Conservation (phyloP, 2,329 filamentous ascomycete species). For the Fusarium sp. region DNA sequence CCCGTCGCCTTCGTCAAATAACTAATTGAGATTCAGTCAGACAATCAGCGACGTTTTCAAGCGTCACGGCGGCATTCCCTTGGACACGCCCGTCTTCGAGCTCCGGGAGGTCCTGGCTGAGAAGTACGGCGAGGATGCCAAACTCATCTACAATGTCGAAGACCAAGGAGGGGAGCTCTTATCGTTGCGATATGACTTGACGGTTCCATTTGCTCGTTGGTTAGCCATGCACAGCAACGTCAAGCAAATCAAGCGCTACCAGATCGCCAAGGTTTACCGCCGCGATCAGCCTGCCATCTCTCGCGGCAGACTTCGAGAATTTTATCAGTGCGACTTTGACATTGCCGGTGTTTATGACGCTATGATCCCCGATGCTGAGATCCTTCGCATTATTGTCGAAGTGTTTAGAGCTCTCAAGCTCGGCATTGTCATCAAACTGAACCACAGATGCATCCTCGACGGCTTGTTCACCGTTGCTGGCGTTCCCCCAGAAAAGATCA, state of each 20-base stretch:
- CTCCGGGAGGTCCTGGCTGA: not conserved
- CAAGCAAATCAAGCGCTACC: not conserved
- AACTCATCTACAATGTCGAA: not conserved
- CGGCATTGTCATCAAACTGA: not conserved
- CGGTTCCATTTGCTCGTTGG: not conserved
- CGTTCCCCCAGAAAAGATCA: not conserved
- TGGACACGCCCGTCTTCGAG: not conserved
- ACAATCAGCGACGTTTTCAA: not conserved
- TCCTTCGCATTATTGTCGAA: not conserved
- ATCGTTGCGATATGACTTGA: not conserved
- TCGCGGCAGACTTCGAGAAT: not conserved
- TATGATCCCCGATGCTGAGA: not conserved
- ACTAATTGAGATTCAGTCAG: not conserved
- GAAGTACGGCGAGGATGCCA: not conserved
- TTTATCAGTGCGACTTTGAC: not conserved
- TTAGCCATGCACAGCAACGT: not conserved
- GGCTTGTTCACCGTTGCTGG: not conserved
- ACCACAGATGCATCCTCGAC: not conserved
- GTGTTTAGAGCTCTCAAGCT: not conserved
- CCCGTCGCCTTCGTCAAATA: fast-evolving
- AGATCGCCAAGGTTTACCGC: not conserved
- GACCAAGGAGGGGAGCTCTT: not conserved
- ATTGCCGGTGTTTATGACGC: not conserved
- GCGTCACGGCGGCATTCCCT: not conserved
- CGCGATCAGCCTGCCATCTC: not conserved